Base-by-base conservation (phyloP, 108 stramenopile species). In the Epipyxis sp. region DNA sequence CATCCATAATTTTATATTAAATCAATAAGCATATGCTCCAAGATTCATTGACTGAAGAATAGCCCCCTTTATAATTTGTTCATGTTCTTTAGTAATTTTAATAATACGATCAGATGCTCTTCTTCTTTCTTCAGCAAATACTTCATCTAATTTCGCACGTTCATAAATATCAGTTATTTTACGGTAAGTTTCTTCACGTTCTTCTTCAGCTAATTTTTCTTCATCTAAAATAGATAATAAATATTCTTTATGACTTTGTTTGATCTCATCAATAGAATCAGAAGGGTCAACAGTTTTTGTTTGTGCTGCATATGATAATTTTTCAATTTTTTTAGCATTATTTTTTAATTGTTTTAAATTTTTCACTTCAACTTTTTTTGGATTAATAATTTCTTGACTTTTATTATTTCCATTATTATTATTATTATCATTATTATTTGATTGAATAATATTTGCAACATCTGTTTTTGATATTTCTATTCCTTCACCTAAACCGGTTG, bases 51-150 rank as follows among this genome's bases (percentile, higher is more conserved):
- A 32, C 61, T 37, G 3, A 10, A 74, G 35, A 16, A 74, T 27
- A 10, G 50, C 71, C 32, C 25, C n/a, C 10, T 37, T 27, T 6
- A 74, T 37, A 10, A 29, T 37, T 42, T 74, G 3, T 13, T 74
- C 71, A 32, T 74, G 34, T 42, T 74, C 71, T 32, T 39, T 74
- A 13, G 71, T 35, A 39, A 32, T 32, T 6, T 37, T 13, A 39
- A 39, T 74, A 32, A 74, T 74, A 16, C 34, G 6, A 37, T 74
- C 71, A 13, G 71, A 74, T 27, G 71, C 71, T 42, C 71, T 37
- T 10, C 27, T 37, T 6, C 71, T 13, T 32, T 74, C 71, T 37
- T 74, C 71, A 10, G 71, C 71, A 37, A 74, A 74, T 13, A 74
- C 43, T 37, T 3, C 27, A 10, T 74, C 71, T 6, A 74, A 6